Conservation (phyloP, 352 stramenopile genomes). For the Globisporangium parvum region DNA sequence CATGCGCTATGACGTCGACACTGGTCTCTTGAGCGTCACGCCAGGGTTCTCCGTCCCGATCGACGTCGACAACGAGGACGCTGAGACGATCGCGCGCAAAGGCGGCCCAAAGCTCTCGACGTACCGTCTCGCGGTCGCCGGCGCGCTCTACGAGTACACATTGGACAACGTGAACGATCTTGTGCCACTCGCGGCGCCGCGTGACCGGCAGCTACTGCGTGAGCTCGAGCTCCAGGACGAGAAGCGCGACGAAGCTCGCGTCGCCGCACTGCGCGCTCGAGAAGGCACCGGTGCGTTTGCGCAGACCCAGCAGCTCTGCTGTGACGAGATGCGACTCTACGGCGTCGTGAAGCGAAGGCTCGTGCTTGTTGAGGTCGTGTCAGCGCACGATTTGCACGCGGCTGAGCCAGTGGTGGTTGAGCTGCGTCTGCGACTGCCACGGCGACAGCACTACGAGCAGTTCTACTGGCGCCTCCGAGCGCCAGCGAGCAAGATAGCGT, state of each 20-base stretch:
- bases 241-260: constrained; percentile 19
- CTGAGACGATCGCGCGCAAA: constrained; percentile 13
- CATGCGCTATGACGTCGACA: constrained; percentile 42
- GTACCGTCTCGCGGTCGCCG: constrained; percentile 28
- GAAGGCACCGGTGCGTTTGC: neutral
- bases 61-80: constrained; percentile 30
- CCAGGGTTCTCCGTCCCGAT: constrained; percentile 49
- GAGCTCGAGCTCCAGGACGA: constrained; percentile 45
- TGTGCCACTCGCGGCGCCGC: constrained; percentile 24
- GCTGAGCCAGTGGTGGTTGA: constrained; percentile 7
- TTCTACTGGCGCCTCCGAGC: neutral
- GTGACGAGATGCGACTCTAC: constrained; percentile 1
- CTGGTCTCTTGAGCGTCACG: constrained; percentile 40
- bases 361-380: constrained; percentile 10
- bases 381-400: neutral
- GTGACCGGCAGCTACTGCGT: constrained; percentile 31
- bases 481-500: neutral
- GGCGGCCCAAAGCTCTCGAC: constrained; percentile 45
- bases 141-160: constrained; percentile 48
- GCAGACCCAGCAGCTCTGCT: constrained; percentile 6
- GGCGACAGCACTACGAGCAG: neutral
- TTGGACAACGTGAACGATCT: constrained; percentile 57
- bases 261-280: constrained; percentile 7
- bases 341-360: constrained; percentile 9
- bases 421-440: constrained; percentile 5